These are phyloP conservation scores for Xylariaceae sp. DNA, from an alignment of 2,329 filamentous ascomycete species.

Conservation along the genomic window DNA sequence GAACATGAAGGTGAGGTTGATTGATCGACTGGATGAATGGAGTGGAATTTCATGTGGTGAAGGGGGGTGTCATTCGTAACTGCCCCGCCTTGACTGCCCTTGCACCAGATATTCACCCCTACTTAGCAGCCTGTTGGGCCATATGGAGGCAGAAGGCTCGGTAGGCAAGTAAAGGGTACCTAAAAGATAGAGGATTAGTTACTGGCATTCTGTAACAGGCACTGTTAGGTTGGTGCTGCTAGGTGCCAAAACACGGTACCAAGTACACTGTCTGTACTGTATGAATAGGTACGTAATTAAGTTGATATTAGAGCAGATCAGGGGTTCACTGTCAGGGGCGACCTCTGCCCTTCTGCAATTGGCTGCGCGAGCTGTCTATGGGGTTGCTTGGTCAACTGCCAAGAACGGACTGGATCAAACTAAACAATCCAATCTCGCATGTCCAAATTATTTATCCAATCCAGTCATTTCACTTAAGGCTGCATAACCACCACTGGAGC, in stretches of 20 bases:
- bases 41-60: conserved; percentile 41
- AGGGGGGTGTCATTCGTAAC: conserved; percentile 34
- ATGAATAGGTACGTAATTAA: no score
- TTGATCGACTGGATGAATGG: conserved; percentile 36
- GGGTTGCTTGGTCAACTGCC: conserved; percentile 31
- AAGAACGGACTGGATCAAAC: conserved; percentile 13
- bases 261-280: not conserved
- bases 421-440: conserved; percentile 24
- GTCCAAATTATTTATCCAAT: conserved; percentile 10
- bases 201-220: no score
- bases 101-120: not conserved
- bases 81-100: conserved; percentile 36
- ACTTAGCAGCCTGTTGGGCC: no score
- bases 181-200: no score
- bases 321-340: not conserved
- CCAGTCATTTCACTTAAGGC: conserved; percentile 10
- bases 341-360: conserved; percentile 14
- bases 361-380: not conserved
- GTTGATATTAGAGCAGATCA: no score
- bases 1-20: conserved; percentile 34
- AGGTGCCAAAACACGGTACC: not conserved
- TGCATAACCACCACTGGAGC: conserved; percentile 21
- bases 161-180: no score
- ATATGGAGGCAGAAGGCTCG: no score
- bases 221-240: no score